Conservation (phyloP, 495 filamentous ascomycete genomes). For the Hyaloscypha hepaticicola region DNA sequence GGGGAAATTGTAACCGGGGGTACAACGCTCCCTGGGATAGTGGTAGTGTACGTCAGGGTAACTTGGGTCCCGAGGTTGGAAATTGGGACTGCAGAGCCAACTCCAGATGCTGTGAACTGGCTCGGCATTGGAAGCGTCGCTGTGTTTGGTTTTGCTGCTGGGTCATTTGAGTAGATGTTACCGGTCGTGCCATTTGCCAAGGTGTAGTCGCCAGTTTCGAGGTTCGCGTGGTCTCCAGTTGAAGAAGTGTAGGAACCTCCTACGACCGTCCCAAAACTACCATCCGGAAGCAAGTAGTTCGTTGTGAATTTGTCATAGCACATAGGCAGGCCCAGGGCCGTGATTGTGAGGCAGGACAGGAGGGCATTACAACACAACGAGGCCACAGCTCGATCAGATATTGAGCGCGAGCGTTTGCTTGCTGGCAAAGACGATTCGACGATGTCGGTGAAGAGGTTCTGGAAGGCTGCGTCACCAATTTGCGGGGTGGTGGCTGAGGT, state of each 20-base stretch:
- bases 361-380: slow-evolving; percentile 25
- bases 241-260: slow-evolving; percentile 36
- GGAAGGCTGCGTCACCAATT: slow-evolving; percentile 23
- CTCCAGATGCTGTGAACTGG: slow-evolving; percentile 37
- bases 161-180: slow-evolving; percentile 38
- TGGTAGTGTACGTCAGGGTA: slow-evolving; percentile 28
- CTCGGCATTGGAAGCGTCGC: slow-evolving; percentile 39
- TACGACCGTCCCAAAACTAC: slow-evolving; percentile 39
- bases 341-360: slow-evolving; percentile 22
- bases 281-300: slow-evolving; percentile 41
- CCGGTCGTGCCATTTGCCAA: slow-evolving; percentile 34
- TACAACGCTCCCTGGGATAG: slow-evolving; percentile 18
- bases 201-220: slow-evolving; percentile 40
- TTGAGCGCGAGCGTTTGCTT: slow-evolving; percentile 2
- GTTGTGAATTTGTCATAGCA: slow-evolving; percentile 44
- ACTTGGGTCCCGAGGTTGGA: slow-evolving; percentile 34
- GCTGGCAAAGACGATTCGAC: slow-evolving; percentile 27
- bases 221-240: slow-evolving; percentile 35
- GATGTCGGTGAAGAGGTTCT: slow-evolving; percentile 24
- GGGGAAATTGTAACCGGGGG: slow-evolving; percentile 6
- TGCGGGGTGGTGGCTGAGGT: slow-evolving; percentile 23
- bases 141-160: slow-evolving; percentile 38
- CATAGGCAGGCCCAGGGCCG: slow-evolving; percentile 23
- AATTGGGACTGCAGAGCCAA: slow-evolving; percentile 38
- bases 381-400: slow-evolving; percentile 1